A percentile compares a stretch with the other conserved stretches of the same genome.
Conservation (phyloP, 148 eudicot genomes). For the Rhododendron molle region DNA sequence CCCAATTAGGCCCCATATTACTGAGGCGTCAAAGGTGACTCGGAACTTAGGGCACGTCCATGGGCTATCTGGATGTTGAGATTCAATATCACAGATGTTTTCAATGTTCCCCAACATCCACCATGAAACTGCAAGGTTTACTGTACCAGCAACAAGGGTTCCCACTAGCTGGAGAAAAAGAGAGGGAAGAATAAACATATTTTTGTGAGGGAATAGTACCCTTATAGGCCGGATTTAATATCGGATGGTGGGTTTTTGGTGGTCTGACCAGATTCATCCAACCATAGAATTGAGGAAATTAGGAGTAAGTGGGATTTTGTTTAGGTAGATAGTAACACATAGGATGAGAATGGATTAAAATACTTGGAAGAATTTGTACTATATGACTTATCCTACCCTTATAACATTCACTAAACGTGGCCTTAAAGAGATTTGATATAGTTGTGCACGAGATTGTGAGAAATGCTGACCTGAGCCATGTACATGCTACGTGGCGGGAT, state of each 20-base stretch:
- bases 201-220: neutral
- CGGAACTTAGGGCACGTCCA: slow-evolving; percentile 99
- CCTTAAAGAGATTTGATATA: neutral
- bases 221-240: neutral
- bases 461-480: slow-evolving; percentile 61
- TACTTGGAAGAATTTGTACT: neutral
- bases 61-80: slow-evolving; percentile 87
- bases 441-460: neutral
- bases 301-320: neutral
- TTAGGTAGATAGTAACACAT: neutral
- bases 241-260: neutral
- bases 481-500: slow-evolving; percentile 96
- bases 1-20: slow-evolving; percentile 99
- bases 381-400: neutral
- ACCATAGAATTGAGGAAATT: neutral
- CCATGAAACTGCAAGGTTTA: slow-evolving; percentile 92
- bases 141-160: slow-evolving; percentile 71
- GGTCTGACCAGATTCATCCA: neutral
- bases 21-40: slow-evolving; percentile 91
- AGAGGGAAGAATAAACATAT: neutral
- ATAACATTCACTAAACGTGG: neutral
- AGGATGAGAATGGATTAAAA: neutral
- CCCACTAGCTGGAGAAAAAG: slow-evolving; percentile 61
- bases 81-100: slow-evolving; percentile 78
- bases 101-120: slow-evolving; percentile 89